A percentile compares a stretch with the other conserved stretches of the same genome.
Evolutionary conservation across 345 rosid species (phyloP).

Genomic region (Lepidium aucheri): DNA sequence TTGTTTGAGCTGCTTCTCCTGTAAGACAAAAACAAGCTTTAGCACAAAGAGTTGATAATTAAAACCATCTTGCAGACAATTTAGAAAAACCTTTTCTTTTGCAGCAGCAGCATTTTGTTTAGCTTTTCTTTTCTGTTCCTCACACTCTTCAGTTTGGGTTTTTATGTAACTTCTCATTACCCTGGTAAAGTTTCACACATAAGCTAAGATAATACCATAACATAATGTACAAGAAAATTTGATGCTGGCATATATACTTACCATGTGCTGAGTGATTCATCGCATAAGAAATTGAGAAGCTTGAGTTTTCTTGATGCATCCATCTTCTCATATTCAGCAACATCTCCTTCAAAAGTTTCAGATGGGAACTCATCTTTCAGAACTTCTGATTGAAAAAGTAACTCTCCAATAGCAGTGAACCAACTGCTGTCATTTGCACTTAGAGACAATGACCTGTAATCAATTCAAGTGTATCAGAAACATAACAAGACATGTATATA

Average conservation of each 20-base stretch:
- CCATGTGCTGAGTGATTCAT: conserved; percentile 42
- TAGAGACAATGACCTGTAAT: conserved; percentile 36
- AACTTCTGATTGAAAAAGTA: conserved; percentile 30
- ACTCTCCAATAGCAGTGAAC: conserved; percentile 42
- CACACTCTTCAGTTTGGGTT: neutral
- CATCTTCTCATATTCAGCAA: conserved; percentile 25
- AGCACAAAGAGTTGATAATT: neutral
- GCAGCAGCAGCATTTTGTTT: conserved; percentile 31
- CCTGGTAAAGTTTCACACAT: neutral
- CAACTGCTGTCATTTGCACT: conserved; percentile 41
- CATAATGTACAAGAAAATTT: neutral
- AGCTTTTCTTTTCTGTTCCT: neutral
- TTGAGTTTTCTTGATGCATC: conserved; percentile 31
- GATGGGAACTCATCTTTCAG: conserved; percentile 8
- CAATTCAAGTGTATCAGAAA: neutral
- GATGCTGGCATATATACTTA: neutral
- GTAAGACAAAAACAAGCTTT: neutral
- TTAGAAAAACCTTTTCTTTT: conserved; percentile 11
- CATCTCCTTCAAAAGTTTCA: conserved; percentile 27
- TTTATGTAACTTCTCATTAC: neutral
- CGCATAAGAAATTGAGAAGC: conserved; percentile 43
- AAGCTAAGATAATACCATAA: neutral
- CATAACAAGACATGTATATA: neutral
- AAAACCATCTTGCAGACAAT: neutral
- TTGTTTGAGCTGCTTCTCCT: conserved; percentile 60